Evolutionary conservation across 805 yeast species (phyloP), one percentile per base, ranked within the genome.

Genomic region (Pichia deserticola): DNA sequence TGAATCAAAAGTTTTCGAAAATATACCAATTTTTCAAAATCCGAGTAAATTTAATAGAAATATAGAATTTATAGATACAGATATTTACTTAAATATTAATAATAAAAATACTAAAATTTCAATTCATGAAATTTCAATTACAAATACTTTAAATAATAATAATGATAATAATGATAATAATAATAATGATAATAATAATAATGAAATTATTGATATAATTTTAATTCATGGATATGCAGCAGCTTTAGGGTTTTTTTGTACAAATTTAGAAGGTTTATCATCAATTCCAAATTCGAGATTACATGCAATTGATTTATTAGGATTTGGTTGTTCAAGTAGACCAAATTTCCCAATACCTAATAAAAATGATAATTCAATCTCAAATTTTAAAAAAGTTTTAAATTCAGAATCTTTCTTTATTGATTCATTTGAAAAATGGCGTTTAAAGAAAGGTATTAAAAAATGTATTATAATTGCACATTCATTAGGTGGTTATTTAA

Each of bases 201-300:
- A 15, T 38, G 41, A 29, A 7, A 20, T 11, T 5, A 35, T 32
- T 9, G 48, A 48, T 25, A 66, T 89, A 9, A 89, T 92, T 4
- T 64, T 92, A 52, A 69, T 92, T 2, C 99, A 92, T 65, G 99
- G 99, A 0, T 89, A 88, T 62, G 96, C 95, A 0, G 95, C 98
- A 0, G 85, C 95, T 0, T 76, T 89, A 15, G 92, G 93, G 36
- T 81, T 89, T 47, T 92, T 81, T 59, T 81, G 82, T 61, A 76
- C 80, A 50, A 90, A 87, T 61, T 81, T 86, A 58, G 78, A 75
- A 39, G 71, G 65, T 0, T 64, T 84, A 44, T 62, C 77, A 4
- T 52, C 69, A 5, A 67, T 83, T 9, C 78, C 79, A 1, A 82
- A 85, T 5, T 70, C 74, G 12, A 71, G 76, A 40, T 59, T 86